phyloP scores from a whole-genome alignment of 768 basidiomycete genomes.

The Imleria badia region DNA sequence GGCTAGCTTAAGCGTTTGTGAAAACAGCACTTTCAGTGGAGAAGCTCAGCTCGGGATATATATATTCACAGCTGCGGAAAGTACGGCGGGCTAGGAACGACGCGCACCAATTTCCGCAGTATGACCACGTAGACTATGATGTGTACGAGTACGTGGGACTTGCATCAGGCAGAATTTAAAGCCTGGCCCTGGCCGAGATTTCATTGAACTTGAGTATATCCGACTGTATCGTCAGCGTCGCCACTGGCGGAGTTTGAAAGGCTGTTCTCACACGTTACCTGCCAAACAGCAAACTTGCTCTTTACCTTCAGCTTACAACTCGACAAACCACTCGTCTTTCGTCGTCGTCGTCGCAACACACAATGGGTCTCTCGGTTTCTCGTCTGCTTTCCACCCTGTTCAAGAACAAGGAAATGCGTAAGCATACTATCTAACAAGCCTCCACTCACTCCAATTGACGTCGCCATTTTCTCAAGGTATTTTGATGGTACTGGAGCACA shows the following conservation, averaged over 20 bases:
- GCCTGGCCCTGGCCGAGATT: background rate
- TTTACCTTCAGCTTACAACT: conserved; percentile 30
- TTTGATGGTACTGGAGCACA: conserved; percentile 69
- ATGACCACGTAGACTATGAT: conserved; percentile 17
- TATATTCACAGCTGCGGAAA: background rate
- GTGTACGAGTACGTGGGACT: conserved; percentile 12
- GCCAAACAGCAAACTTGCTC: conserved; percentile 35
- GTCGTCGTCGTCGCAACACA: conserved; percentile 35
- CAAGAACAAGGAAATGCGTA: conserved; percentile 99
- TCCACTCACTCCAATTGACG: conserved; percentile 25
- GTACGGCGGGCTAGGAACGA: background rate
- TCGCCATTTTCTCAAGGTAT: conserved; percentile 65
- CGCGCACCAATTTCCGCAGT: conserved; percentile 2
- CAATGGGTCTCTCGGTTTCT: conserved; percentile 81
- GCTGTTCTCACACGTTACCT: conserved; percentile 30
- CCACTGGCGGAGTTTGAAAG: conserved; percentile 37
- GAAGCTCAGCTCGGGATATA: background rate
- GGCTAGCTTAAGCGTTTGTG: too few relatives aligned
- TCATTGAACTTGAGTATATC: background rate
- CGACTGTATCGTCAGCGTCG: background rate
- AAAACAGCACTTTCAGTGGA: background rate
- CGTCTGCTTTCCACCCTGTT: conserved; percentile 80
- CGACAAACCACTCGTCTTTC: conserved; percentile 28
- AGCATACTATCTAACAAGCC: conserved; percentile 35
- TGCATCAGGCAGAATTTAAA: background rate